phyloP scores from a whole-genome alignment of 106 monocot species.

The Acorus gramineus region DNA sequence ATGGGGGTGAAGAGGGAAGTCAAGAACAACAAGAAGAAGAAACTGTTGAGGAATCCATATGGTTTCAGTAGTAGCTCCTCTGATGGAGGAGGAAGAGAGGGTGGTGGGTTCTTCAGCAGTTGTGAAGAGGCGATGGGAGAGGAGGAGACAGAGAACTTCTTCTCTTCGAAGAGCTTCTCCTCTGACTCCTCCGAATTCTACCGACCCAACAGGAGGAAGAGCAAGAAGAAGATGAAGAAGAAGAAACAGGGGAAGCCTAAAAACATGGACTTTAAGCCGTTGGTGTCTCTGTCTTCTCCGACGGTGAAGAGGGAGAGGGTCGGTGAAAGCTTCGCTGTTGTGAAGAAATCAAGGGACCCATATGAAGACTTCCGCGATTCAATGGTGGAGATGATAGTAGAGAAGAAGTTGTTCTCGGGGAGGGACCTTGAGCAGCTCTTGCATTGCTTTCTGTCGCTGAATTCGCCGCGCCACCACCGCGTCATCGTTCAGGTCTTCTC shows the following conservation, averaged over 20 bases:
- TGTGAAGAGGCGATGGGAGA: constrained; percentile 15
- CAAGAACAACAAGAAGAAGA: constrained; percentile 19
- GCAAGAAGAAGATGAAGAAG: constrained; percentile 3
- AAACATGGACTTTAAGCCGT: constrained; percentile 32
- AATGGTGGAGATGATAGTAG: constrained; percentile 68
- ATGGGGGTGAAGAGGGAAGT: neutral
- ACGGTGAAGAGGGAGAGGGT: constrained; percentile 2
- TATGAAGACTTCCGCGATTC: constrained; percentile 46
- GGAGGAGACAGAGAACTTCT: constrained; percentile 29
- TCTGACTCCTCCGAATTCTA: constrained; percentile 69
- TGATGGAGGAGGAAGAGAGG: constrained; percentile 20
- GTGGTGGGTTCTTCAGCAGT: constrained; percentile 22
- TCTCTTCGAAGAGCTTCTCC: constrained; percentile 71
- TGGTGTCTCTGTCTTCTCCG: constrained; percentile 16
- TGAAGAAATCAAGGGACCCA: constrained; percentile 46
- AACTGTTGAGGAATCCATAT: constrained; percentile 24
- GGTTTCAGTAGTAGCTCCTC: constrained; percentile 39
- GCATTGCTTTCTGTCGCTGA: constrained; percentile 37
- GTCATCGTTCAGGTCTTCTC: constrained; percentile 51
- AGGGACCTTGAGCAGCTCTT: constrained; percentile 34
- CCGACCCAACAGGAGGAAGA: constrained; percentile 11
- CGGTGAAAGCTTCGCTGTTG: constrained; percentile 28
- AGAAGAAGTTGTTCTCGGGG: constrained; percentile 27
- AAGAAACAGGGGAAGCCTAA: neutral
- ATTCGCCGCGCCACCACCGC: constrained; percentile 34